Conservation (phyloP, 129 eudicot species). For the Cynara cardunculus region DNA sequence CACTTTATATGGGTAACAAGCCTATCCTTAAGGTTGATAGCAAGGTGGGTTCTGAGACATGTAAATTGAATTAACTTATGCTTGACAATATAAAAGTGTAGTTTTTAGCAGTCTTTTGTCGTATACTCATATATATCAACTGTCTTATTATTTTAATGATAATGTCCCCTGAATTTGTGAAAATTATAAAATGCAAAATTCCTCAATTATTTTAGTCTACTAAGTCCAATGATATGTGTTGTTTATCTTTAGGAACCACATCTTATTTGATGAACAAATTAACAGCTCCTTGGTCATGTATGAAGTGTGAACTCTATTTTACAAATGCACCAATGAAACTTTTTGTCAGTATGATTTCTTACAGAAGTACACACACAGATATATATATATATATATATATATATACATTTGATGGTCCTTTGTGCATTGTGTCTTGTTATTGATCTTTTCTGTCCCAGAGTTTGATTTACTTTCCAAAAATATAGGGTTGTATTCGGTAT, state of each 20-base stretch:
- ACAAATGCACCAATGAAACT: not conserved
- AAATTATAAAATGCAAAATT: not conserved
- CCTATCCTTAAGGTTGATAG: slow-evolving; percentile 95
- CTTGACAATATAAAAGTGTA: not conserved
- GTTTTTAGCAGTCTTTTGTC: not conserved
- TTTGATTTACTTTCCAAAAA: not conserved
- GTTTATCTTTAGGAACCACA: not conserved
- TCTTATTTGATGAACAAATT: not conserved
- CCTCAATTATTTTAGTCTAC: not conserved
- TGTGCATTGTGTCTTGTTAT: not conserved
- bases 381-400: not conserved
- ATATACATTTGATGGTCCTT: not conserved
- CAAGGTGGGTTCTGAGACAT: slow-evolving; percentile 49
- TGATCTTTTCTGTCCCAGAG: not conserved
- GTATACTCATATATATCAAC: slow-evolving; percentile 11
- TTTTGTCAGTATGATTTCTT: not conserved
- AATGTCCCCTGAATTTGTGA: not conserved
- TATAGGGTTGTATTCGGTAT: not conserved
- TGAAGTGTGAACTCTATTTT: not conserved
- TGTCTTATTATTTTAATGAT: not conserved
- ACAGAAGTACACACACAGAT: not conserved
- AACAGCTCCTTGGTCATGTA: not conserved
- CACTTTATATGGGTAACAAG: slow-evolving; percentile 98
- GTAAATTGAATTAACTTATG: not conserved
- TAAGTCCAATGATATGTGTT: not conserved